phyloP scores from a whole-genome alignment of 371 early-diverging fungal species.

The Mucor plumbeus region DNA sequence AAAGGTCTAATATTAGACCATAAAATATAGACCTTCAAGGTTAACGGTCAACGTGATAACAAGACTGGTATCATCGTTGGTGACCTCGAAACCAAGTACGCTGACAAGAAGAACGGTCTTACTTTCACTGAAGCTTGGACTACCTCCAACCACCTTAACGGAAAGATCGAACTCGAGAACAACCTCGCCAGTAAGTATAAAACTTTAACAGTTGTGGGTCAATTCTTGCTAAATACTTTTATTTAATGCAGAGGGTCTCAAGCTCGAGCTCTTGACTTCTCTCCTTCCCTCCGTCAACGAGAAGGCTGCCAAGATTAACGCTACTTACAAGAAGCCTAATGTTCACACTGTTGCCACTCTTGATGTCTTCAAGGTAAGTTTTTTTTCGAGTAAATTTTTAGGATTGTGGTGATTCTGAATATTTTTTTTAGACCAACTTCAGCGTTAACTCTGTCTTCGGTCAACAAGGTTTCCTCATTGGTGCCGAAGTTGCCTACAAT shows the following conservation, averaged over 20 bases:
- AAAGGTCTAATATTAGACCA: neutral
- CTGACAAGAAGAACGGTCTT: conserved; percentile 90
- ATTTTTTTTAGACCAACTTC: conserved; percentile 46
- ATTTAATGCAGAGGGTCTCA: conserved; percentile 48
- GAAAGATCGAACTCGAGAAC: conserved; percentile 93
- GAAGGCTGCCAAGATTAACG: conserved; percentile 55
- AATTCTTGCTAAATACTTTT: neutral
- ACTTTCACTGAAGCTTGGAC: conserved; percentile 96
- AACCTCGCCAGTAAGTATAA: conserved; percentile 81
- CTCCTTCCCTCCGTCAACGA: conserved; percentile 55
- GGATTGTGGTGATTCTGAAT: neutral
- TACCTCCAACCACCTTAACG: conserved; percentile 89
- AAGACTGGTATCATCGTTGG: conserved; percentile 93
- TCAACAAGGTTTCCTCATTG: conserved; percentile 86
- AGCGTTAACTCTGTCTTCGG: conserved; percentile 60
- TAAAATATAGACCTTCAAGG: conserved; percentile 85
- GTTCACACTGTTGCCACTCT: conserved; percentile 54
- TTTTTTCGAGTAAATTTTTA: neutral
- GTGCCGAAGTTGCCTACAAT: conserved; percentile 94
- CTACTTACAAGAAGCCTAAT: conserved; percentile 57
- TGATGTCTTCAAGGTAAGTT: conserved; percentile 55
- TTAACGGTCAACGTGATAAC: conserved; percentile 91
- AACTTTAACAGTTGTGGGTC: neutral
- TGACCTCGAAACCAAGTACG: conserved; percentile 96
- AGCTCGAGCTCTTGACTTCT: conserved; percentile 54